phyloP scores from a whole-genome alignment of 257 asterid species.

The Eustoma russellianum region DNA sequence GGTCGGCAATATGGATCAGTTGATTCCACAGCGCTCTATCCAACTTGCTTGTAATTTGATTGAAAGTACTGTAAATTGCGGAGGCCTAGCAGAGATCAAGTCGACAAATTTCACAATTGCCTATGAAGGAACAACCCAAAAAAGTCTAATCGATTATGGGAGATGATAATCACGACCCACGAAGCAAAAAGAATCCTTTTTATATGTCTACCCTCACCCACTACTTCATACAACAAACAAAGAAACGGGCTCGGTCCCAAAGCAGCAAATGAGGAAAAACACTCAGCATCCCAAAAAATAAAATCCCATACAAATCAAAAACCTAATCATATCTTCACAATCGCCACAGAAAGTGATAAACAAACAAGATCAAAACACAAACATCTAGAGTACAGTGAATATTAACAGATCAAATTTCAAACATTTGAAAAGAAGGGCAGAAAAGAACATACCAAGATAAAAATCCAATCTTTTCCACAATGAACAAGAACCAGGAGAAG shows the following conservation, averaged over 20 bases:
- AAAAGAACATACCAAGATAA: slow-evolving; percentile 9
- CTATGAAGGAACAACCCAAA: slow-evolving; percentile 14
- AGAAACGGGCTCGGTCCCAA: slow-evolving; percentile 32
- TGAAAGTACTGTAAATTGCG: slow-evolving; percentile 25
- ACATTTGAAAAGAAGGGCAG: slow-evolving; percentile 12
- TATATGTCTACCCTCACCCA: slow-evolving; percentile 15
- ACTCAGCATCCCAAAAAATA: slow-evolving; percentile 16
- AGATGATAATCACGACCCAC: slow-evolving; percentile 15
- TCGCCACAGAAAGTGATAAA: slow-evolving; percentile 5
- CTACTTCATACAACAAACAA: slow-evolving; percentile 15
- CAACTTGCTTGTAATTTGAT: slow-evolving; percentile 11
- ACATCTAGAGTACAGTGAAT: background rate
- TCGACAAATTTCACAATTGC: slow-evolving; percentile 15
- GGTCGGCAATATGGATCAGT: background rate
- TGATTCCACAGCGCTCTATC: background rate
- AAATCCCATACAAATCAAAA: slow-evolving; percentile 2
- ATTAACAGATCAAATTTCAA: slow-evolving; percentile 23
- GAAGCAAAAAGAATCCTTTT: slow-evolving; percentile 13
- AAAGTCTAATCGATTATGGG: slow-evolving; percentile 23
- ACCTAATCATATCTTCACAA: slow-evolving; percentile 6
- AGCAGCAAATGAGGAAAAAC: slow-evolving; percentile 25
- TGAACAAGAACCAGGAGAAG: slow-evolving; percentile 13
- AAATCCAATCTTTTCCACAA: slow-evolving; percentile 16
- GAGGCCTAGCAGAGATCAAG: slow-evolving; percentile 23
- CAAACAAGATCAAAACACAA: background rate